A percentile compares a stretch with the other conserved stretches of the same genome.
phyloP scores from a whole-genome alignment of 805 yeast genomes.

The Tetrapisispora nanseiensis region DNA sequence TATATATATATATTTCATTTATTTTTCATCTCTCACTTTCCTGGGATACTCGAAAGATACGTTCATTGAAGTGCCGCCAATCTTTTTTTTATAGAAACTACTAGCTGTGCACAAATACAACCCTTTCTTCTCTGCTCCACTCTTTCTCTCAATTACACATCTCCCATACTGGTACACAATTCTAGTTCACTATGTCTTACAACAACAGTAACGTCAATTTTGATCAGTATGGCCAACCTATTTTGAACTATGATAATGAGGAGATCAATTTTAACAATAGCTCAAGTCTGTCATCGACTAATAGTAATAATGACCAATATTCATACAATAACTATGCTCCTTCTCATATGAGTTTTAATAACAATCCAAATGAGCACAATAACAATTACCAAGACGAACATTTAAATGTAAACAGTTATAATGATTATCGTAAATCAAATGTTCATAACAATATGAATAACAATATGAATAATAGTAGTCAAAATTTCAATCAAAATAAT shows the following conservation, averaged over 20 bases:
- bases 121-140: too few species aligned
- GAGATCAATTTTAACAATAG: neutral
- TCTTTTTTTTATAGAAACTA: too few species aligned
- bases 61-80: too few species aligned
- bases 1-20: too few species aligned
- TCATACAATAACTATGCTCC: conserved; percentile 52
- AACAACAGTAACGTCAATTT: conserved; percentile 8
- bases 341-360: conserved; percentile 76
- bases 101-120: too few species aligned
- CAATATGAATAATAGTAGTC: neutral
- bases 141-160: too few species aligned
- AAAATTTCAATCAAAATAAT: neutral
- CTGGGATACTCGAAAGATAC: too few species aligned
- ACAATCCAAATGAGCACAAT: neutral
- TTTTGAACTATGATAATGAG: conserved; percentile 16
- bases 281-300: conserved; percentile 40
- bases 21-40: too few species aligned
- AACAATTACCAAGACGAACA: neutral
- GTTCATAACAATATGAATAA: neutral
- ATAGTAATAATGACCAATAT: conserved; percentile 29
- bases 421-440: neutral
- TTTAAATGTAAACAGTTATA: neutral
- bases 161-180: too few species aligned
- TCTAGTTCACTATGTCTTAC: neutral
- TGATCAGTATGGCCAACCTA: conserved; percentile 33